Evolutionary conservation across 1,284 basidiomycete genomes (phyloP).

Genomic region (Athelia psychrophila): DNA sequence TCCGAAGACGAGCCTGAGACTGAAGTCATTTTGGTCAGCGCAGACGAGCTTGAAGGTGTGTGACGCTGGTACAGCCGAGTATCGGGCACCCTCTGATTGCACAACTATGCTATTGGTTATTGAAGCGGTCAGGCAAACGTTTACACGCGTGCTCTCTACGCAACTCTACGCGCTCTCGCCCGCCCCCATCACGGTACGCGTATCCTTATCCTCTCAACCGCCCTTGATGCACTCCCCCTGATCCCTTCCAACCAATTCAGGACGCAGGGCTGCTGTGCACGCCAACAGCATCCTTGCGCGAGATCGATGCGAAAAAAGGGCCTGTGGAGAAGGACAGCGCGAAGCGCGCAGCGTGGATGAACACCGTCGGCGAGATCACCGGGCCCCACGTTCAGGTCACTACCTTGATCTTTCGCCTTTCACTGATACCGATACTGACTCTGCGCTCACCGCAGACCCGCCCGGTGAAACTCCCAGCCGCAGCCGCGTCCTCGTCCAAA

Average conservation of each 20-base stretch:
- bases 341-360: constrained; percentile 23
- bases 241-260: constrained; percentile 27
- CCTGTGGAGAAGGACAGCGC: constrained; percentile 26
- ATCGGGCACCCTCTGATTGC: not conserved
- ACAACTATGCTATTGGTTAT: constrained; percentile 33
- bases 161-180: constrained; percentile 70
- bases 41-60: not conserved
- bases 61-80: not conserved
- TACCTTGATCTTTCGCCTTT: constrained; percentile 3
- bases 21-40: not conserved
- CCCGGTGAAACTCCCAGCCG: constrained; percentile 7
- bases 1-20: not conserved
- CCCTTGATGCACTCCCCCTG: constrained; percentile 1
- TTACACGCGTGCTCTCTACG: constrained; percentile 44
- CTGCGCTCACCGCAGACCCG: constrained; percentile 8
- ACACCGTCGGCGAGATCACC: constrained; percentile 34
- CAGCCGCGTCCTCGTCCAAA: constrained; percentile 26
- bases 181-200: constrained; percentile 50
- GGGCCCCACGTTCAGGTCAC: constrained; percentile 40
- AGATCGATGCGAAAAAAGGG: constrained; percentile 37
- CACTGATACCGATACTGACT: not conserved
- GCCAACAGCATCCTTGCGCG: constrained; percentile 44
- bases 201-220: constrained; percentile 1
- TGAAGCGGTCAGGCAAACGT: constrained; percentile 47
- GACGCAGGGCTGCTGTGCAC: constrained; percentile 58